Evolutionary conservation across 768 basidiomycete genomes (phyloP).

Genomic region (Suillus ampliporus): DNA sequence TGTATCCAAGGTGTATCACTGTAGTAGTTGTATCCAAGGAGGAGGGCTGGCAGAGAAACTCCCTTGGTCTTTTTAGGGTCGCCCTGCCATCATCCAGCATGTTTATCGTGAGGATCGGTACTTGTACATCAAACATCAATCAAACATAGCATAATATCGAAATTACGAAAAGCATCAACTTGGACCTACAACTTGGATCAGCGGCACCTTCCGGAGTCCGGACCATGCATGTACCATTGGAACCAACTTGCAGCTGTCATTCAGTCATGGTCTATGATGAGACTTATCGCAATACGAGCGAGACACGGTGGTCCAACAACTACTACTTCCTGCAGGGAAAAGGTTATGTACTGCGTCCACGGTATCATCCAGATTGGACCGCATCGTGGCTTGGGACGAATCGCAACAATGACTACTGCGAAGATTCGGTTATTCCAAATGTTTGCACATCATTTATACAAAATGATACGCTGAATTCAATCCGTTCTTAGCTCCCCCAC

Average conservation of each 20-base stretch:
- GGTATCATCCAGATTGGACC: slow-evolving; percentile 32
- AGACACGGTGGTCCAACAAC: slow-evolving; percentile 25
- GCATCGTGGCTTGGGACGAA: slow-evolving; percentile 33
- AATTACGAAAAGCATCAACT: not conserved
- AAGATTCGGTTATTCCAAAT: slow-evolving; percentile 3
- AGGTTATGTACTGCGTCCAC: slow-evolving; percentile 31
- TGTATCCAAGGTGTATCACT: no score
- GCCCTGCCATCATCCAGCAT: not conserved
- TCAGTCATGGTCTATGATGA: not conserved
- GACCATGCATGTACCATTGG: not conserved
- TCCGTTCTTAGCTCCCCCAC: slow-evolving; percentile 1
- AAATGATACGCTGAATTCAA: not conserved
- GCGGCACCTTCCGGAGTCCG: not conserved
- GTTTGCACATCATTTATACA: not conserved
- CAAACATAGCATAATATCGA: not conserved
- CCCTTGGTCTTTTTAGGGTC: not conserved
- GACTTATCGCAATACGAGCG: slow-evolving; percentile 4
- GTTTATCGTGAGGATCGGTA: not conserved
- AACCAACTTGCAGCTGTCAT: not conserved
- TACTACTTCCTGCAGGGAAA: slow-evolving; percentile 21
- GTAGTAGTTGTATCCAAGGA: not conserved
- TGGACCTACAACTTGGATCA: not conserved
- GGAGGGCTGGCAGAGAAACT: not conserved
- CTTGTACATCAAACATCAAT: not conserved
- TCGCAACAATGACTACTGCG: not conserved